phyloP scores from a whole-genome alignment of 352 stramenopile species.

The Phytophthora crassamura region DNA sequence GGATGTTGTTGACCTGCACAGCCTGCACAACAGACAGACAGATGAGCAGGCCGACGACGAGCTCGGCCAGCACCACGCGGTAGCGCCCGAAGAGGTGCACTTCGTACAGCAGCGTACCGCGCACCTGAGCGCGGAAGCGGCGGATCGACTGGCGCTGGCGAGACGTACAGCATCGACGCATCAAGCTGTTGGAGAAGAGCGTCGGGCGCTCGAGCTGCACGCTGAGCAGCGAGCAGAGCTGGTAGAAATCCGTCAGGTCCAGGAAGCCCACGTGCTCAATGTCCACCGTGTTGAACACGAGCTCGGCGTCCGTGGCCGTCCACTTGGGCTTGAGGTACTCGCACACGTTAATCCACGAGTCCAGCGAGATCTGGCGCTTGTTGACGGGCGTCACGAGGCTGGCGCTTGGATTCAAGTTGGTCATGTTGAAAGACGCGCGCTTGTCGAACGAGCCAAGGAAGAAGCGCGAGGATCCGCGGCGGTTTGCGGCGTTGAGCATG shows the following conservation, averaged over 20 bases:
- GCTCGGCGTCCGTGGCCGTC: slow-evolving; percentile 69
- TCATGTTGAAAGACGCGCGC: slow-evolving; percentile 52
- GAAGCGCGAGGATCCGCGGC: slow-evolving; percentile 71
- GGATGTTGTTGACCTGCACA: slow-evolving; percentile 86
- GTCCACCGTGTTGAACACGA: slow-evolving; percentile 86
- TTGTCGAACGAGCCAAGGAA: slow-evolving; percentile 53
- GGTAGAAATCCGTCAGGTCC: slow-evolving; percentile 76
- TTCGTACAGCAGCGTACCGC: slow-evolving; percentile 67
- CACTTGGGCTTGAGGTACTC: slow-evolving; percentile 80
- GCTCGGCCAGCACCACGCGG: slow-evolving; percentile 73
- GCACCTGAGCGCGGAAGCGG: slow-evolving; percentile 55
- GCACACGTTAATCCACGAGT: slow-evolving; percentile 77
- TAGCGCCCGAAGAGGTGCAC: slow-evolving; percentile 68
- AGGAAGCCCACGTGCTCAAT: slow-evolving; percentile 68
- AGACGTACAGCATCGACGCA: slow-evolving; percentile 54
- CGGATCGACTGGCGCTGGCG: slow-evolving; percentile 58
- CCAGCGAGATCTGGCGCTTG: slow-evolving; percentile 64
- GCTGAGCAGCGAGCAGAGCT: slow-evolving; percentile 80
- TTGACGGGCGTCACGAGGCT: slow-evolving; percentile 53
- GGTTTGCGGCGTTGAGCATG: slow-evolving; percentile 47
- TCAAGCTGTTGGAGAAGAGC: slow-evolving; percentile 49
- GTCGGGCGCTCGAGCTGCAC: slow-evolving; percentile 67
- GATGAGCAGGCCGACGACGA: slow-evolving; percentile 79
- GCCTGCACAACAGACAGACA: slow-evolving; percentile 81
- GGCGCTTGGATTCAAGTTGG: slow-evolving; percentile 28